Percentiles rank a stretch among this genome's conserved stretches.
Evolutionary conservation across 1,139 yeast genomes (phyloP).

Genomic region (Geotrichum klebahnii): DNA sequence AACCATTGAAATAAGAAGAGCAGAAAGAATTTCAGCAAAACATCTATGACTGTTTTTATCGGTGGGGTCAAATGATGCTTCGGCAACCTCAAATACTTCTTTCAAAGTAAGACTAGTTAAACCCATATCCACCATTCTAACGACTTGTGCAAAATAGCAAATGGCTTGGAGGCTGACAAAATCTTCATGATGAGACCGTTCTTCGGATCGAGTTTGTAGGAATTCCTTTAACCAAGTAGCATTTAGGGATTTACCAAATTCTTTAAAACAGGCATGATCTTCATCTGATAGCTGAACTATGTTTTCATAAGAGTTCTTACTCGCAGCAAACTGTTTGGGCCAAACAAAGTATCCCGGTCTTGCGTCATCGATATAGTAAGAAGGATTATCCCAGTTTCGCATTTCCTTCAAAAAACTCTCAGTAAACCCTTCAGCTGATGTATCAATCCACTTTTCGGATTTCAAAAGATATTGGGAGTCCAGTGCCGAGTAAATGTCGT

Average conservation of each 20-base stretch:
- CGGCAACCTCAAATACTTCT: constrained; percentile 26
- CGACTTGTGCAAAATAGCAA: constrained; percentile 28
- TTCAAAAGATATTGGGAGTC: constrained; percentile 26
- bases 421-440: constrained; percentile 42
- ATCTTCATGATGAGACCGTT: constrained; percentile 38
- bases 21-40: constrained; percentile 40
- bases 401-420: constrained; percentile 52
- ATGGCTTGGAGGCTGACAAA: constrained; percentile 33
- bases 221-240: constrained; percentile 58
- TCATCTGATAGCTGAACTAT: constrained; percentile 41
- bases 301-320: constrained; percentile 35
- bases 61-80: constrained; percentile 26
- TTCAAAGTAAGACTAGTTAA: constrained; percentile 27
- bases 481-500: constrained; percentile 44
- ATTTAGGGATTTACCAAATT: constrained; percentile 48
- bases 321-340: constrained; percentile 57
- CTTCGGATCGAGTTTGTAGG: constrained; percentile 45
- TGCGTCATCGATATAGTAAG: constrained; percentile 43
- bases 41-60: constrained; percentile 43
- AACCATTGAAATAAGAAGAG: constrained; percentile 32
- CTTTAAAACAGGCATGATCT: constrained; percentile 44
- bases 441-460: constrained; percentile 45
- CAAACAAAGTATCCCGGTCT: constrained; percentile 76
- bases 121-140: constrained; percentile 31
- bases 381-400: constrained; percentile 39